Percentiles rank a stretch among this genome's conserved stretches.
These are phyloP conservation scores for Clarireedia paspali DNA, from an alignment of 2,329 filamentous ascomycete genomes.

Conservation along the genomic window DNA sequence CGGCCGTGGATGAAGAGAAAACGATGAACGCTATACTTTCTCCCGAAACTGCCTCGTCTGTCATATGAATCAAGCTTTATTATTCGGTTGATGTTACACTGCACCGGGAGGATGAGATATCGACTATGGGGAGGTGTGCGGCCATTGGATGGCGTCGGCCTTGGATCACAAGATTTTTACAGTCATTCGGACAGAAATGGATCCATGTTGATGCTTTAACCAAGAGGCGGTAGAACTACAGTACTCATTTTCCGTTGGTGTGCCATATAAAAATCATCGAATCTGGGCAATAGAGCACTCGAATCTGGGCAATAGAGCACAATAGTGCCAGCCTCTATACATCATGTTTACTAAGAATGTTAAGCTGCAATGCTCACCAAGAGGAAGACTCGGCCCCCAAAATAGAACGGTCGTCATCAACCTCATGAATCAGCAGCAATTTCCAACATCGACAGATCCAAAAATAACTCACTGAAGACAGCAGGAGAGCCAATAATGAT, in stretches of 20 bases:
- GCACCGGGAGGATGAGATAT: neutral
- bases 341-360: neutral
- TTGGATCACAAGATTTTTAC: neutral
- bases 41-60: neutral
- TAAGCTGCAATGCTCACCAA: neutral
- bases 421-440: neutral
- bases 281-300: neutral
- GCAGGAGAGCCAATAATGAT: neutral
- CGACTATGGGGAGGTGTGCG: neutral
- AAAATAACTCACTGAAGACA: neutral
- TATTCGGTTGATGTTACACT: neutral
- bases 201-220: neutral
- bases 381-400: neutral
- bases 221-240: neutral
- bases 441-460: neutral
- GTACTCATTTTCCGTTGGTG: neutral
- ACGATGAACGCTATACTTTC: neutral
- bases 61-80: neutral
- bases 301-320: neutral
- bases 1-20: conserved; percentile 22
- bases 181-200: neutral
- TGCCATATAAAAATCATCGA: neutral
- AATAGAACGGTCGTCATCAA: neutral
- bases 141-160: neutral
- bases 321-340: neutral